Conservation (phyloP, 306 rosid species). For the Quercus cerris region DNA sequence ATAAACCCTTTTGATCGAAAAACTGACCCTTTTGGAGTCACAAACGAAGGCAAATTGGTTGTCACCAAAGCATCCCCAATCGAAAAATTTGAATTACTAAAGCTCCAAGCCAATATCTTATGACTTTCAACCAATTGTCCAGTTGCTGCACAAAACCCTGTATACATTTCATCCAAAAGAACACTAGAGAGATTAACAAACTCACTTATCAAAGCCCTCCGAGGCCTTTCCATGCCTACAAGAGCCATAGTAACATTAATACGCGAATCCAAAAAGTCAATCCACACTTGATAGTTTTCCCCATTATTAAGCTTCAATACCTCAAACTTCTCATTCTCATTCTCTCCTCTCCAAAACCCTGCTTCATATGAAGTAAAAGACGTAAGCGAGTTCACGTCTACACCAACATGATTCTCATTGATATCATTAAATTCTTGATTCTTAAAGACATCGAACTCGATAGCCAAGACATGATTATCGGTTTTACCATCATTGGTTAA, state of each 20-base stretch:
- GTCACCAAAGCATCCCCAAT: slow-evolving; percentile 55
- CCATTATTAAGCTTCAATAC: slow-evolving; percentile 34
- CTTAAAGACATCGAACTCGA: slow-evolving; percentile 46
- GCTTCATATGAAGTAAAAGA: slow-evolving; percentile 40
- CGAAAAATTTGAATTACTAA: slow-evolving; percentile 51
- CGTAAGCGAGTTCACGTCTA: slow-evolving; percentile 43
- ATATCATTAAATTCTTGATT: slow-evolving; percentile 47
- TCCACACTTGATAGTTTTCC: slow-evolving; percentile 58
- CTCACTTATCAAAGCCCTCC: slow-evolving; percentile 44
- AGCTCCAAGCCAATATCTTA: slow-evolving; percentile 61
- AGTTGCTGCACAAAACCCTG: slow-evolving; percentile 45
- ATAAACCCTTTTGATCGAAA: slow-evolving; percentile 18
- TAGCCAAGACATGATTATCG: slow-evolving; percentile 36
- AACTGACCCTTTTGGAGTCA: slow-evolving; percentile 30
- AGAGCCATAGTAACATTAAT: slow-evolving; percentile 46
- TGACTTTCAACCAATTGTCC: slow-evolving; percentile 38
- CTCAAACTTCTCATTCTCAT: slow-evolving; percentile 29
- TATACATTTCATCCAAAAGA: slow-evolving; percentile 43
- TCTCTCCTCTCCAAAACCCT: slow-evolving; percentile 43
- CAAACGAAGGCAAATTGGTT: slow-evolving; percentile 43
- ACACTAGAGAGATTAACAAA: slow-evolving; percentile 41
- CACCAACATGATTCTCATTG: slow-evolving; percentile 45
- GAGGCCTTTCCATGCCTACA: slow-evolving; percentile 44
- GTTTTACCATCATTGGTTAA: slow-evolving; percentile 28
- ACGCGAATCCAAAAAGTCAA: slow-evolving; percentile 39